Evolutionary conservation across 2,329 filamentous ascomycete species (phyloP), one percentile per base, ranked within the genome.

Genomic region (Chaetothyriales sp.): DNA sequence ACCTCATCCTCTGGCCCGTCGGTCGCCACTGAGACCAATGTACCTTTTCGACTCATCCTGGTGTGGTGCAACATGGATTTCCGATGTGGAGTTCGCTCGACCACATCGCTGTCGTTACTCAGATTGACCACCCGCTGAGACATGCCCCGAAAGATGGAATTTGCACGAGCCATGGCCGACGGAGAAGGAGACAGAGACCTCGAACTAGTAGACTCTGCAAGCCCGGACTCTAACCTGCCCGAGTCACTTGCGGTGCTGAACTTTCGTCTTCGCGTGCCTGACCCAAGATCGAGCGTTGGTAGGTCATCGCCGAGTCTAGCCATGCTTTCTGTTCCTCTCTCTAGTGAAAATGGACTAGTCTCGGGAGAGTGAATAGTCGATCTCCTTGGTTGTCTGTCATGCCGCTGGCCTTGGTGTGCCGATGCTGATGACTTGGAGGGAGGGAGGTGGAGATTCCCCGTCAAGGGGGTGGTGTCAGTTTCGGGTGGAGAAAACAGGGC

Each of bases 61-160:
- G 53, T 44, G 10, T 56, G 53, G 37, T 53, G 51, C 37, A 62
- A 44, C 20, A 58, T 56, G 15, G 83, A 66, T 72, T 82, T 72
- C 47, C 80, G 75, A 44, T 80, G 76, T 20, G 82, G 75, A 49
- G 79, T 81, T 56, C 85, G 81, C 65, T 95, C 88, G 15, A 89
- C 75, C 18, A 86, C 72, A 61, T 95, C 87, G 4, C 83, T 84
- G 63, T 97, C 92, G 64, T 94, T 94, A 69, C 89, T 95, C 61
- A 98, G 79, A 64, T 97, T 97, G 63, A 98, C 92, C 51, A 98
- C 89, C 72, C 92, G 87, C 70, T 95, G 89, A 29, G 94, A 97
- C 81, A 98, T 94, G 59, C 81, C 81, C 57, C 85, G 79, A 68
- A 89, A 80, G 61, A 89, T 86, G 7, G 85, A 86, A 45, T 85